Evolutionary conservation across 352 stramenopile genomes (phyloP), one percentile per base, ranked within the genome.

Genomic region (Globisporangium polare): DNA sequence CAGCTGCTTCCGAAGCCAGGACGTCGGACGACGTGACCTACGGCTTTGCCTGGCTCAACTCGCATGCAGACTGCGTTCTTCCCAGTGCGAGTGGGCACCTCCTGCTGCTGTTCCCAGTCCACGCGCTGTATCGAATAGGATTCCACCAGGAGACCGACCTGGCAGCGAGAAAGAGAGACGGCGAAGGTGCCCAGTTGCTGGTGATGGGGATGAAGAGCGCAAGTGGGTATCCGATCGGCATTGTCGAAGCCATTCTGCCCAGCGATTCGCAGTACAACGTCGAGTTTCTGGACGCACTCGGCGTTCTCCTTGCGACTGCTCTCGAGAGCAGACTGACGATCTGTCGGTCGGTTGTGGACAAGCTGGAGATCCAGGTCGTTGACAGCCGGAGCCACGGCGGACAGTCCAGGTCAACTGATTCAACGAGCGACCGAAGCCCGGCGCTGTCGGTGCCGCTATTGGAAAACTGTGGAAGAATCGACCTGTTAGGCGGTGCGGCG

Each of bases 281-380:
- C 5, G 66, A 69, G 45, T 66, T 72, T 39, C 10, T 72, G 22
- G 56, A 72, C 29, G 62, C 52, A 18, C 63, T 72, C n/a, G 51
- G 66, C 1, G 29, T 66, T 3, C 45, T 72, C 2, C 42, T 72
- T 3, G 56, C 57, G 18, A 41, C 66, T 4, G 61, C 66, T 3
- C 45, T 72, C 6, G 56, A 66, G 45, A 67, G 47, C 18, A 43
- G 66, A 50, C 12, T 42, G 9, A 12, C 42, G 26, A 41, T 66
- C 9, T 72, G 51, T 26, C 66, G 66, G 0, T 69, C 66, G 1
- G 43, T 24, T 13, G 43, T 63, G n/a, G 47, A 58, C 29, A 41
- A 50, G 6, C 2, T 73, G 10, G 24, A 42, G 0, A 46, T 73
- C 26, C 53, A 29, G 5, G 29, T 73, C 13, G 24, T 63, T 56